phyloP scores from a whole-genome alignment of 2,329 filamentous ascomycete genomes.

The Talaromyces sp. region DNA sequence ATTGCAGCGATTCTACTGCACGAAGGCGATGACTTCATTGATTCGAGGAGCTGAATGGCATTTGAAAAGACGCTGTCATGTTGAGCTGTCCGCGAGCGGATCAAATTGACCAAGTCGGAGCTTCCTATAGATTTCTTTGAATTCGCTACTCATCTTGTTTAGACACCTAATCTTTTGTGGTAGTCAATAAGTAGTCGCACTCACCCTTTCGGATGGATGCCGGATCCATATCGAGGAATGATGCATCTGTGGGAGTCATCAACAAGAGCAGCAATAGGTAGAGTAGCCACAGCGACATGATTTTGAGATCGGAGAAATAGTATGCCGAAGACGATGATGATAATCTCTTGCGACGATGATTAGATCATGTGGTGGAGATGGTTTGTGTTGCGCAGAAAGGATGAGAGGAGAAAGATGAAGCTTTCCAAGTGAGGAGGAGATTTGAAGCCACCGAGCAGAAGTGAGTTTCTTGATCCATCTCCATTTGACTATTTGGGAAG shows the following conservation, averaged over 20 bases:
- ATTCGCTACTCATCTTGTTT: slow-evolving; percentile 10
- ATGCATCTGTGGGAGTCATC: neutral
- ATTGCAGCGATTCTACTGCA: slow-evolving; percentile 54
- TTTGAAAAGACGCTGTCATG: slow-evolving; percentile 39
- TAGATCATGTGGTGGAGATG: neutral
- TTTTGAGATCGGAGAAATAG: neutral
- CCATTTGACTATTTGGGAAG: neutral
- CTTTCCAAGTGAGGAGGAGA: neutral
- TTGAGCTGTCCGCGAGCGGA: slow-evolving; percentile 24
- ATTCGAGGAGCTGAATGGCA: slow-evolving; percentile 44
- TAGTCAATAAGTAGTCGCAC: neutral
- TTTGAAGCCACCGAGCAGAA: neutral
- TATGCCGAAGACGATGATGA: neutral
- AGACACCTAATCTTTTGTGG: neutral
- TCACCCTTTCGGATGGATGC: slow-evolving; percentile 18
- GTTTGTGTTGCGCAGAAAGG: neutral
- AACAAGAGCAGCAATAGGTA: neutral
- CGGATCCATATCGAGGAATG: slow-evolving; percentile 12
- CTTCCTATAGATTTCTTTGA: slow-evolving; percentile 19
- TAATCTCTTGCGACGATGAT: neutral
- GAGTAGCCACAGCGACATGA: neutral
- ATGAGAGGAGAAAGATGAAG: neutral
- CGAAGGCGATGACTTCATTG: slow-evolving; percentile 46
- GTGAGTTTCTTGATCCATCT: neutral
- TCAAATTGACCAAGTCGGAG: slow-evolving; percentile 28